phyloP scores from a whole-genome alignment of 1,284 basidiomycete genomes.

The Microbotryum scabiosae region DNA sequence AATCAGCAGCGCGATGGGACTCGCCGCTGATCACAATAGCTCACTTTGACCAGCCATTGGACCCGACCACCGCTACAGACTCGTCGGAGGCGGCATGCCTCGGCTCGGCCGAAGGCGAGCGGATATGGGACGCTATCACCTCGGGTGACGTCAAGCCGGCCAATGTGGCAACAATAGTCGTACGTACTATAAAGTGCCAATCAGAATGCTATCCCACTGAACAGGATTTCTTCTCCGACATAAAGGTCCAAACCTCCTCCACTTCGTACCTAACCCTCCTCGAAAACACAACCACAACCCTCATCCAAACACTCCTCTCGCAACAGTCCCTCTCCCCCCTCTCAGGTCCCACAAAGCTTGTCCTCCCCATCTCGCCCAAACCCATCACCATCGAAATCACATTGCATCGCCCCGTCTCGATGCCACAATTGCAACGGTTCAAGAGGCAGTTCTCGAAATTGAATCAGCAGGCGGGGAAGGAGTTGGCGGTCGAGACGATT shows the following conservation, averaged over 20 bases:
- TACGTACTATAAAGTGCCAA: constrained; percentile 41
- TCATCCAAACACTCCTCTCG: constrained; percentile 34
- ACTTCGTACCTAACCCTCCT: constrained; percentile 41
- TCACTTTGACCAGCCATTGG: constrained; percentile 59
- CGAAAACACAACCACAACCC: constrained; percentile 31
- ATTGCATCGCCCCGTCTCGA: constrained; percentile 58
- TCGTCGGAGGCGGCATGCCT: constrained; percentile 43
- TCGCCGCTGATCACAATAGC: constrained; percentile 80
- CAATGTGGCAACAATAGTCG: constrained; percentile 72
- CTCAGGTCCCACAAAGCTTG: constrained; percentile 10
- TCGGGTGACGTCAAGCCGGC: constrained; percentile 70
- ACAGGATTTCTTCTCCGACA: neutral
- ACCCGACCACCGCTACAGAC: neutral
- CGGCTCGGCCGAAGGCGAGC: constrained; percentile 40
- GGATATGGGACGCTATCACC: constrained; percentile 74
- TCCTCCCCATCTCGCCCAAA: constrained; percentile 38
- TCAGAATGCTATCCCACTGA: too few species aligned
- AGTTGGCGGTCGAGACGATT: constrained; percentile 54
- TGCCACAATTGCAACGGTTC: constrained; percentile 73
- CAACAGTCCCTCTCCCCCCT: constrained; percentile 29
- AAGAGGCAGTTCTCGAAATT: constrained; percentile 80
- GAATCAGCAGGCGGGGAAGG: constrained; percentile 61
- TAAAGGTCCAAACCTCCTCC: constrained; percentile 36
- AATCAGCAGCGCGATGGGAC: constrained; percentile 95
- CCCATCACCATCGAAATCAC: constrained; percentile 43